Base-by-base conservation (phyloP, 129 eudicot genomes). In the Lactuca saligna region DNA sequence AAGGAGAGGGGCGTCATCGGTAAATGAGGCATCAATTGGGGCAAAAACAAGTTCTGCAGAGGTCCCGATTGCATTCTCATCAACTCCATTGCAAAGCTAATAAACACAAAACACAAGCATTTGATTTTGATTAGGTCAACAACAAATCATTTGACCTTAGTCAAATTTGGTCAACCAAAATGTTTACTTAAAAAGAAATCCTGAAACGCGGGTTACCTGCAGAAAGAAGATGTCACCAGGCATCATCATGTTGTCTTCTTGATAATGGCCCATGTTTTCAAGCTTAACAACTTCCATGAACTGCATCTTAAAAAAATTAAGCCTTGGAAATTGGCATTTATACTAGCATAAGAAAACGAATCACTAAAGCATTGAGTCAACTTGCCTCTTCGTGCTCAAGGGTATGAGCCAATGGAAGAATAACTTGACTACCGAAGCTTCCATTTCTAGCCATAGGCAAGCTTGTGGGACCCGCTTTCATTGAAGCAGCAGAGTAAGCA, bases 371-470 rank as follows among this genome's bases (percentile, higher is more conserved):
- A 25, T 25, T 1, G 29, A 57, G 50, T 32, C n/a, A 37, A 71
- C 69, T 73, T 64, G 65, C 97, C 96, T 91, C 97, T 81, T 91
- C 96, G 35, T 85, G 74, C 76, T 91, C 97, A 34, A 83, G 74
- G 39, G 97, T 91, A 71, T 88, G 92, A 70, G 97, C 93, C 61
- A 91, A 78, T 33, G 97, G 96, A 70, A 85, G 96, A 68, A 91
- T 85, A 73, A 85, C 91, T 56, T 88, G 96, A 25, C 93, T 88
- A 32, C 88, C 97, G 48, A 79, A 86, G 68, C 71, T 79, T 44
- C 92, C 93, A 16, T 63, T 72, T 13, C 96, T 79, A 73, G 82
- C 34, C 41, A 77, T 65, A 2, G 87, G 88, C 60, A 85, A 66
- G 55, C 71, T 79, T 59, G 88, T 83, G 44, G 97, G 85, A 42